Conservation (phyloP, 805 yeast genomes). For the Pichia ethanolica region DNA sequence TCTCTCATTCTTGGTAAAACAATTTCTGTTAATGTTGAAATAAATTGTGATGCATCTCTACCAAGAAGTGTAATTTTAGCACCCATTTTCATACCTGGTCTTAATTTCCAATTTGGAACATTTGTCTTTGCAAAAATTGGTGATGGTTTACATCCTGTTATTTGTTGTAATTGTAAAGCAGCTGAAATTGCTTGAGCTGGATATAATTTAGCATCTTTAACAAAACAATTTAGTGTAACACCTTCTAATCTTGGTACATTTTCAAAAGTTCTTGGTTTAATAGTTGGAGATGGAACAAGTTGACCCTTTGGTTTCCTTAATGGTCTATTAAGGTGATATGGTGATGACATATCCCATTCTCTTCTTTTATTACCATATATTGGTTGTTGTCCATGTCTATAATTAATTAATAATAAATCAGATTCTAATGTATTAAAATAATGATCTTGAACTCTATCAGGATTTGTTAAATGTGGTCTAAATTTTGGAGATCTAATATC, state of each 20-base stretch:
- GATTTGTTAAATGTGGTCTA: slow-evolving; percentile 66
- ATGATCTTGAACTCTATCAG: slow-evolving; percentile 74
- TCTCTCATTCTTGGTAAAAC: slow-evolving; percentile 91
- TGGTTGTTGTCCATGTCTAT: slow-evolving; percentile 53
- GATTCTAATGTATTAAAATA: slow-evolving; percentile 66
- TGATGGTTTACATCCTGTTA: slow-evolving; percentile 83
- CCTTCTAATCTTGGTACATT: slow-evolving; percentile 67
- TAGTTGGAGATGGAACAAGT: slow-evolving; percentile 64
- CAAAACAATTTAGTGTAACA: slow-evolving; percentile 73
- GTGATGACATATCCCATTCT: slow-evolving; percentile 81
- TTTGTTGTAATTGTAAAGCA: slow-evolving; percentile 76
- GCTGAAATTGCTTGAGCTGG: slow-evolving; percentile 71
- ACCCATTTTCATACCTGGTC: slow-evolving; percentile 88
- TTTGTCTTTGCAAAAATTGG: slow-evolving; percentile 69
- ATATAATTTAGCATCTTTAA: slow-evolving; percentile 60
- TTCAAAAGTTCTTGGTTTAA: slow-evolving; percentile 54
- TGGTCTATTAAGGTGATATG: slow-evolving; percentile 83
- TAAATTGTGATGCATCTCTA: slow-evolving; percentile 75
- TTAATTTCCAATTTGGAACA: slow-evolving; percentile 77
- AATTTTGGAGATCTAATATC: slow-evolving; percentile 76
- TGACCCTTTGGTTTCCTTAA: slow-evolving; percentile 69
- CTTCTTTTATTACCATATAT: slow-evolving; percentile 64
- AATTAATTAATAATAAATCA: slow-evolving; percentile 72
- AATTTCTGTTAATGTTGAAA: slow-evolving; percentile 80
- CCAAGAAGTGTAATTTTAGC: slow-evolving; percentile 76